Evolutionary conservation across 345 rosid genomes (phyloP).

Genomic region (Kandelia obovata): DNA sequence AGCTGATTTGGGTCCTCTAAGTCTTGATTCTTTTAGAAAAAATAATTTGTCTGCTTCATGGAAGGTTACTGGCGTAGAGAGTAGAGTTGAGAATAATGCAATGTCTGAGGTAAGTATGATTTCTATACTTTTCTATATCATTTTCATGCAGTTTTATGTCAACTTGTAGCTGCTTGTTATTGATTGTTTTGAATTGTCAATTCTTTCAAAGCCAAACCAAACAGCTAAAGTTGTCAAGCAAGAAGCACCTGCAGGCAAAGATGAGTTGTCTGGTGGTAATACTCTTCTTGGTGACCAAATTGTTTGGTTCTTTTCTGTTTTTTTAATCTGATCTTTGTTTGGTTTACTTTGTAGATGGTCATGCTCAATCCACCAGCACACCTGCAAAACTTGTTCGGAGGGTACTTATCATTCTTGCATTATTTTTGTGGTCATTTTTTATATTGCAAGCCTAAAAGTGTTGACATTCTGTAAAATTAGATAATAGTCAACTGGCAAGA

Average conservation of each 20-base stretch:
- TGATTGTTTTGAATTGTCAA: slow-evolving; percentile 15
- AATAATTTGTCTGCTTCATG: slow-evolving; percentile 75
- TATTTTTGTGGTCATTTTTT: background rate
- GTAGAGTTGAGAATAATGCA: slow-evolving; percentile 27
- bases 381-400: slow-evolving; percentile 71
- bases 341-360: slow-evolving; percentile 39
- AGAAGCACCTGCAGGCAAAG: slow-evolving; percentile 39
- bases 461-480: slow-evolving; percentile 8
- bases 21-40: slow-evolving; percentile 79
- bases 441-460: background rate
- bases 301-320: slow-evolving; percentile 19
- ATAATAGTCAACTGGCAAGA: background rate
- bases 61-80: slow-evolving; percentile 42
- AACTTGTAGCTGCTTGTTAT: slow-evolving; percentile 27
- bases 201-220: slow-evolving; percentile 37
- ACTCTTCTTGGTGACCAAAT: slow-evolving; percentile 9
- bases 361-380: slow-evolving; percentile 46
- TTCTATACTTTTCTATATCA: slow-evolving; percentile 8
- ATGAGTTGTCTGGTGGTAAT: slow-evolving; percentile 34
- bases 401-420: slow-evolving; percentile 41
- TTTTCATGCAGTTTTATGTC: background rate
- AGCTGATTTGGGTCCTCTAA: slow-evolving; percentile 73
- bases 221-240: slow-evolving; percentile 30
- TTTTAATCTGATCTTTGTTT: slow-evolving; percentile 16
- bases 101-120: slow-evolving; percentile 46